These are phyloP conservation scores for Thelonectria olida DNA, from an alignment of 2,329 filamentous ascomycete species.

Conservation along the genomic window DNA sequence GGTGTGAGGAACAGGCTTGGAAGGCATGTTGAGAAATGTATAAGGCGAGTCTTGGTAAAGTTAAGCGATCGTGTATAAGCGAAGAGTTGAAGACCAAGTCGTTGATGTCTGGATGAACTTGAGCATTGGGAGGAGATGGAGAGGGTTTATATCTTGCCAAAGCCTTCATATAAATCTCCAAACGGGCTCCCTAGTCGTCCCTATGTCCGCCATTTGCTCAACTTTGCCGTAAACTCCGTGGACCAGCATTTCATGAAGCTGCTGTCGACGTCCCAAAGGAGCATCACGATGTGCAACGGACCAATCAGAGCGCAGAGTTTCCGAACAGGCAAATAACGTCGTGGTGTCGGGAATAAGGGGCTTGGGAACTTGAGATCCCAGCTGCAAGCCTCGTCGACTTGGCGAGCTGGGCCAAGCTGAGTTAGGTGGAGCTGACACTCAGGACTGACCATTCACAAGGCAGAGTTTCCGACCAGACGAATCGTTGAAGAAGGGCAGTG, in stretches of 20 bases:
- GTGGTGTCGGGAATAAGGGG: neutral
- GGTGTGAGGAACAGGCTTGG: neutral
- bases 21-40: neutral
- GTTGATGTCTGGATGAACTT: neutral
- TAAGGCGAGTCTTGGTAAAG: neutral
- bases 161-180: neutral
- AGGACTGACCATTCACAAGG: constrained; percentile 25
- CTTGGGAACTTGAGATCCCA: no score
- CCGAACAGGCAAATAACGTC: constrained; percentile 31
- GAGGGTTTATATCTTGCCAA: neutral
- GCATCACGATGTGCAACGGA: neutral
- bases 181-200: neutral
- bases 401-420: neutral
- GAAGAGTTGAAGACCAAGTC: neutral
- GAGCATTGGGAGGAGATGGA: neutral
- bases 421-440: neutral
- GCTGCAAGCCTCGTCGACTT: neutral
- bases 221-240: neutral
- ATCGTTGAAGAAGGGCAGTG: neutral
- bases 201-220: neutral
- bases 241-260: neutral
- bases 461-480: constrained; percentile 34
- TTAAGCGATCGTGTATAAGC: neutral
- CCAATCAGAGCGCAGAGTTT: constrained; percentile 33
- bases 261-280: neutral